Evolutionary conservation across 2,329 filamentous ascomycete genomes (phyloP), one percentile per base, ranked within the genome.

Genomic region (Truncatella angustata): DNA sequence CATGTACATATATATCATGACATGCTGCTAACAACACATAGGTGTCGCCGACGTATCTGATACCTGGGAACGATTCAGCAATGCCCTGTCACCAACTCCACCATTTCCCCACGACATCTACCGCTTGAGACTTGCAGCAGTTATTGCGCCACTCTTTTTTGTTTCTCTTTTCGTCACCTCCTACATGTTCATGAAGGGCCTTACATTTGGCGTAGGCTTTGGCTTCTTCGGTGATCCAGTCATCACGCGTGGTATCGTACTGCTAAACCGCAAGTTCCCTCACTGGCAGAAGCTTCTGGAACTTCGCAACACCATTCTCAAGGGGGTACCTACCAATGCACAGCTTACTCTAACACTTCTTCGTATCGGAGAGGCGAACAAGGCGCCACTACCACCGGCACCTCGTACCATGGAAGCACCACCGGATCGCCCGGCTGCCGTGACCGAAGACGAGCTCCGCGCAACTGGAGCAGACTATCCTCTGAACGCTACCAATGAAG

Each of bases 291-390:
- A 87, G 59, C 74, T 90, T 5, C 74, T 93, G 14, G 85, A 91
- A 61, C 70, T 91, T 10, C 80, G 87, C 54, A 91, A 91, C 59
- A 90, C 87, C 0, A 66, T 94, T 1, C 81, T 96, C 47, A 90
- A 88, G 63, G 89, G 90, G 2, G 85, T 94, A 0, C 91, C 91
- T 1, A 96, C 90, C 2, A 94, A 95, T 64, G 89, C 90, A 3
- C 91, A 96, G 63, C 80, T 95, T 16, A 85, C 90, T 0, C 73
- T 95, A 24, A 95, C 90, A 0, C 77, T 95, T 1, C 81, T 95
- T 10, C 87, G 91, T 4, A 84, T 93, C 26, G 90, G 90, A 36
- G 91, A 95, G 69, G 82, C 82, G 10, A 92, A 92, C 70, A 88
- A 88, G 58, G 86, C 88, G 0, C 91, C 91, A 0, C 70, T 95